These are phyloP conservation scores for Penicillium diatomitis DNA, from an alignment of 495 filamentous ascomycete genomes.

Conservation along the genomic window DNA sequence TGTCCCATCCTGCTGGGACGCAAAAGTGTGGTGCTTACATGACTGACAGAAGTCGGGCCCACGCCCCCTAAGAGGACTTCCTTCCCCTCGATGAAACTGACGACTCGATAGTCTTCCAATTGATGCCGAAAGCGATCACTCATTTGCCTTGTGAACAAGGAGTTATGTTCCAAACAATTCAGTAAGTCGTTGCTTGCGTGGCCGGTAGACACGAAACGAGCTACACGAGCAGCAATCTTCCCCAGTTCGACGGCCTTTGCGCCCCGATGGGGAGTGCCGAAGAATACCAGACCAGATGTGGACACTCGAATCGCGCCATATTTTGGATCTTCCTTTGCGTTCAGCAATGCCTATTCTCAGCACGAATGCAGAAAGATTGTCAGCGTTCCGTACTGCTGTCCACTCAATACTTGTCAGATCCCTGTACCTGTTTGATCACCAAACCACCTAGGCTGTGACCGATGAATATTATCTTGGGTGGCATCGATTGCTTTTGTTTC, in stretches of 20 bases:
- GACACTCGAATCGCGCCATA: conserved; percentile 28
- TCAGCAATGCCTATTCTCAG: conserved; percentile 24
- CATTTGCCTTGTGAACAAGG: conserved; percentile 33
- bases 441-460: conserved; percentile 40
- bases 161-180: conserved; percentile 30
- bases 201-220: conserved; percentile 25
- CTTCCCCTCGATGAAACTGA: conserved; percentile 37
- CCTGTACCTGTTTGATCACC: conserved; percentile 28
- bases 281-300: conserved; percentile 38
- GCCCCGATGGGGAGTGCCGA: conserved; percentile 38
- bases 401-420: too few relatives aligned
- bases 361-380: too few relatives aligned
- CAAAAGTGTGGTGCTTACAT: conserved; percentile 11
- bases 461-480: conserved; percentile 34
- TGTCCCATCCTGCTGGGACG: too few relatives aligned
- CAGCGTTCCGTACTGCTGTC: too few relatives aligned
- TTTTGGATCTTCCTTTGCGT: conserved; percentile 33
- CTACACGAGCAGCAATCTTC: conserved; percentile 30
- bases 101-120: conserved; percentile 29
- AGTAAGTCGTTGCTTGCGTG: conserved; percentile 29
- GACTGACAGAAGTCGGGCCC: conserved; percentile 24
- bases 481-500: conserved; percentile 5
- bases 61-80: conserved; percentile 25
- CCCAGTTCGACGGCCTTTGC: conserved; percentile 30
- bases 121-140: conserved; percentile 28